phyloP scores from a whole-genome alignment of 768 basidiomycete species.

The Piloderma croceum region DNA sequence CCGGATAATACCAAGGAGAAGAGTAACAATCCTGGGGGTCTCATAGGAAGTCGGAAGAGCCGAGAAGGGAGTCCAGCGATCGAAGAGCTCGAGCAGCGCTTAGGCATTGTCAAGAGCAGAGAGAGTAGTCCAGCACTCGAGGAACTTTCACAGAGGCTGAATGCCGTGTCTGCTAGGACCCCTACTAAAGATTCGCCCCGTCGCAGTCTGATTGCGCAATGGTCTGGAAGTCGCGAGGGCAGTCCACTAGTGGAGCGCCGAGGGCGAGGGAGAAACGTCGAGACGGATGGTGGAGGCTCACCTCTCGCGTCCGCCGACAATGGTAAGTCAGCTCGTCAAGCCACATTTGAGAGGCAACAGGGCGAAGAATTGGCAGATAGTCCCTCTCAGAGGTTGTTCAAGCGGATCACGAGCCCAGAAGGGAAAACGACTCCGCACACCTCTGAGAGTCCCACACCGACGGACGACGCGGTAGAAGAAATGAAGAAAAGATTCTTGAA shows the following conservation, averaged over 20 bases:
- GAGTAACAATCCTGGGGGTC: conserved; percentile 40
- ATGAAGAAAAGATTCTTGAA: conserved; percentile 55
- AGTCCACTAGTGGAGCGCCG: conserved; percentile 25
- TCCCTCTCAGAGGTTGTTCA: no score
- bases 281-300: background rate
- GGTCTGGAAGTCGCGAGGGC: conserved; percentile 8
- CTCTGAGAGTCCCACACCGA: no score
- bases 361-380: no score
- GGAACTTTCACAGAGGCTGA: conserved; percentile 43
- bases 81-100: conserved; percentile 56
- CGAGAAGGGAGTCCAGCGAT: conserved; percentile 56
- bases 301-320: no score
- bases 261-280: conserved; percentile 15
- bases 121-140: conserved; percentile 52
- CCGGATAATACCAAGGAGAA: no score
- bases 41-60: conserved; percentile 36
- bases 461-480: conserved; percentile 51
- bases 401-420: no score
- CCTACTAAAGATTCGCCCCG: conserved; percentile 19
- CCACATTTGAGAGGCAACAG: no score
- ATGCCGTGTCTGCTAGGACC: conserved; percentile 34
- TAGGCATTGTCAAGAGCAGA: conserved; percentile 50
- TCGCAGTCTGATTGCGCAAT: conserved; percentile 8
- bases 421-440: no score
- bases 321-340: no score